A percentile compares a stretch with the other conserved stretches of the same genome.
Evolutionary conservation across 495 filamentous ascomycete species (phyloP).

Genomic region (Penicillium taxi): DNA sequence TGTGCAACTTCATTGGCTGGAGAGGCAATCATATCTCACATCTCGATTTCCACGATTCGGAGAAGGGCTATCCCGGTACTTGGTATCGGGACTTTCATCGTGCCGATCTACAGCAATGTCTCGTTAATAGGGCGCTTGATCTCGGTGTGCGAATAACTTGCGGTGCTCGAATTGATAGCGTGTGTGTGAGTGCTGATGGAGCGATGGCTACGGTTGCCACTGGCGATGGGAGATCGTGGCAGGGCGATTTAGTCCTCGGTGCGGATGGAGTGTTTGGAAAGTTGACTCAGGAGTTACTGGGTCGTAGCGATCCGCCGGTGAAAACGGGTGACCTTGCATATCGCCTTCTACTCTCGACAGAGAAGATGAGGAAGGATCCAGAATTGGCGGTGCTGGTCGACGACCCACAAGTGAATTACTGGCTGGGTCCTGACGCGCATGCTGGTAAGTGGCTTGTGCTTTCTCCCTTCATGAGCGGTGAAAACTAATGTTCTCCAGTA

Average conservation of each 20-base stretch:
- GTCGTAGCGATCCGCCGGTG: slow-evolving; percentile 34
- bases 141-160: slow-evolving; percentile 43
- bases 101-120: slow-evolving; percentile 45
- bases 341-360: slow-evolving; percentile 47
- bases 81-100: slow-evolving; percentile 56
- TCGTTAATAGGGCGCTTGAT: slow-evolving; percentile 43
- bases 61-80: slow-evolving; percentile 36
- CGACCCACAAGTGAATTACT: slow-evolving; percentile 59
- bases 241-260: slow-evolving; percentile 48
- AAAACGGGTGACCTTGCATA: slow-evolving; percentile 65
- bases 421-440: slow-evolving; percentile 58
- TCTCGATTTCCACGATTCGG: slow-evolving; percentile 40
- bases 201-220: slow-evolving; percentile 20
- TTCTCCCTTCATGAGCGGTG: background rate
- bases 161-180: slow-evolving; percentile 32
- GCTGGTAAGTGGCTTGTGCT: slow-evolving; percentile 25
- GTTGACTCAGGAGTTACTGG: slow-evolving; percentile 32
- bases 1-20: slow-evolving; percentile 49
- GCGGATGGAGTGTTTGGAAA: slow-evolving; percentile 50
- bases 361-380: slow-evolving; percentile 39
- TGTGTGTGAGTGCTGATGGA: slow-evolving; percentile 24
- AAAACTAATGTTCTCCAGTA: slow-evolving; percentile 27
- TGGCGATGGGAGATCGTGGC: slow-evolving; percentile 27
- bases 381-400: slow-evolving; percentile 42
- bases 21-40: slow-evolving; percentile 44